Evolutionary conservation across 352 stramenopile species (phyloP).

Genomic region (Phytophthora hibernalis): DNA sequence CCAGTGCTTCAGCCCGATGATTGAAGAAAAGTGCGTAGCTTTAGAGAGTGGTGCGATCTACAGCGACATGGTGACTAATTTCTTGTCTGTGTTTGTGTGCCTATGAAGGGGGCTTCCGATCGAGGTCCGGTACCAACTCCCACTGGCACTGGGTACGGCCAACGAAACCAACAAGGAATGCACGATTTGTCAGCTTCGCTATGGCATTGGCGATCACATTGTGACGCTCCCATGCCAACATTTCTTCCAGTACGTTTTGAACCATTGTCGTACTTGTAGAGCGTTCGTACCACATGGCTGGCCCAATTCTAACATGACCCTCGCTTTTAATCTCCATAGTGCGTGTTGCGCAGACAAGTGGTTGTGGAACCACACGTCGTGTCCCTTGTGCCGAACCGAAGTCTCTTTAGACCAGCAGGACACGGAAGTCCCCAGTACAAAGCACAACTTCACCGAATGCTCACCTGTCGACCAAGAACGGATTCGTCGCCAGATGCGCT

Average conservation of each 20-base stretch:
- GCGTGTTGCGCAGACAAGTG: constrained; percentile 87
- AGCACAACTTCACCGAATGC: constrained; percentile 85
- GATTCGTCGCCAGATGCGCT: constrained; percentile 78
- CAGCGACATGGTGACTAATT: constrained; percentile 13
- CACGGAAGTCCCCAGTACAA: constrained; percentile 43
- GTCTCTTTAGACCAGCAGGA: constrained; percentile 68
- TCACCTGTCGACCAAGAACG: constrained; percentile 71
- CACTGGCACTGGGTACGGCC: constrained; percentile 74
- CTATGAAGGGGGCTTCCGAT: constrained; percentile 60
- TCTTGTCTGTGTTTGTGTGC: constrained; percentile 1
- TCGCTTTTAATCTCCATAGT: constrained; percentile 36
- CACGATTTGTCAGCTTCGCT: constrained; percentile 85
- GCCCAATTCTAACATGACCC: constrained; percentile 7
- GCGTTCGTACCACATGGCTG: not conserved
- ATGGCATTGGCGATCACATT: constrained; percentile 87
- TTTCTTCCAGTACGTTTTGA: constrained; percentile 83
- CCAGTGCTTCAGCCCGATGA: constrained; percentile 70
- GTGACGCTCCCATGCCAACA: constrained; percentile 85
- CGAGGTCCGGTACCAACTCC: constrained; percentile 84
- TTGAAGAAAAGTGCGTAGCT: constrained; percentile 77
- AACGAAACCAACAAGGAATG: constrained; percentile 89
- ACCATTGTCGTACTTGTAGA: not conserved
- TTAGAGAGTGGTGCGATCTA: not conserved
- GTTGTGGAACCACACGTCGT: constrained; percentile 89
- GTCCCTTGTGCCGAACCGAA: constrained; percentile 81